These are phyloP conservation scores for Salix koriyanagi DNA, from an alignment of 345 rosid genomes.

Conservation along the genomic window DNA sequence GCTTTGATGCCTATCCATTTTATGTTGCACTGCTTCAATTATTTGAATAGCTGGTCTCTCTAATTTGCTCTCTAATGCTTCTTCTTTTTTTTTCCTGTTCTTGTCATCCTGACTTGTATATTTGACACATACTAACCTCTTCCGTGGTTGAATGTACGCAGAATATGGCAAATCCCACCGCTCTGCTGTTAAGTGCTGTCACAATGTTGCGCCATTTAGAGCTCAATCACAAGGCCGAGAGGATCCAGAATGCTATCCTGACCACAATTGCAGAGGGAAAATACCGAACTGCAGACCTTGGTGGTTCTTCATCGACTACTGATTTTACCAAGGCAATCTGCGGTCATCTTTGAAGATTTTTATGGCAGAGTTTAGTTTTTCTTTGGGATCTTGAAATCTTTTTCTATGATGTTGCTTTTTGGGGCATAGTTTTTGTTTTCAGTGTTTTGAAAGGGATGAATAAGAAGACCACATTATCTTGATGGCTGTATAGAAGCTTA, in stretches of 20 bases:
- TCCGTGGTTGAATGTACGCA: slow-evolving; percentile 13
- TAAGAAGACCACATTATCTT: slow-evolving; percentile 15
- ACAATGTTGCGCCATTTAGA: slow-evolving; percentile 84
- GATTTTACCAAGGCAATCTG: slow-evolving; percentile 90
- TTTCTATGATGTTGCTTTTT: not conserved
- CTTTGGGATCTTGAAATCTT: slow-evolving; percentile 6
- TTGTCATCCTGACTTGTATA: not conserved
- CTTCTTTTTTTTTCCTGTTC: not conserved
- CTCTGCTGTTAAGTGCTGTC: slow-evolving; percentile 77
- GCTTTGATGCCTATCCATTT: not conserved
- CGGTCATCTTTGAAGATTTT: slow-evolving; percentile 59
- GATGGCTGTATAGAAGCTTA: slow-evolving; percentile 5
- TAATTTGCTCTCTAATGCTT: not conserved
- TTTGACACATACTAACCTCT: not conserved
- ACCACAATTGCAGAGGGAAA: slow-evolving; percentile 83
- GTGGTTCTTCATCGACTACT: slow-evolving; percentile 67
- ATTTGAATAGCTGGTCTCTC: not conserved
- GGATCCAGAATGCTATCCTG: slow-evolving; percentile 75
- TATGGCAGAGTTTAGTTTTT: slow-evolving; percentile 23
- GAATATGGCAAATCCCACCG: slow-evolving; percentile 98
- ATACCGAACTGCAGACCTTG: slow-evolving; percentile 90
- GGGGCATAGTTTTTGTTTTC: slow-evolving; percentile 7
- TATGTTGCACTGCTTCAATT: not conserved
- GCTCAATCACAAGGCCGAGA: slow-evolving; percentile 74
- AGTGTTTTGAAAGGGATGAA: slow-evolving; percentile 4